Percentiles rank a stretch among this genome's conserved stretches.
Conservation (phyloP, 2,329 filamentous ascomycete genomes). For the Tolypocladium tundrense region DNA sequence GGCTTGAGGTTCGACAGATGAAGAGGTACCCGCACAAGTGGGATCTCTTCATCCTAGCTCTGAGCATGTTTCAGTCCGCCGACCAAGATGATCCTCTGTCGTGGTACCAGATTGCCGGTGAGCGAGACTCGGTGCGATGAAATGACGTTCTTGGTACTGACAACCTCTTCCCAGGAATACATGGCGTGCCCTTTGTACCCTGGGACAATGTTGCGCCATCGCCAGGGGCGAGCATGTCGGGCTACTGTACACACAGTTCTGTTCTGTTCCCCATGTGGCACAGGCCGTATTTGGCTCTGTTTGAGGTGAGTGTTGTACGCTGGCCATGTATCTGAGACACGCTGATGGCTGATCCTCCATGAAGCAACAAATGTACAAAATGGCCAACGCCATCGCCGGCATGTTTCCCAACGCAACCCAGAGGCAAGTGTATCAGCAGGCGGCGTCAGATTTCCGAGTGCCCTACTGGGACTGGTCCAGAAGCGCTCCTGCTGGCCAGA, state of each 20-base stretch:
- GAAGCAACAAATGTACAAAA: conserved; percentile 26
- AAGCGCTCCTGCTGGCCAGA: conserved; percentile 34
- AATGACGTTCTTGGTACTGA: background rate
- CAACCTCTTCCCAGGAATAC: conserved; percentile 48
- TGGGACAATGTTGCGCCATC: conserved; percentile 43
- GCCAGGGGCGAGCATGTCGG: conserved; percentile 43
- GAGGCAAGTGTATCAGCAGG: conserved; percentile 37
- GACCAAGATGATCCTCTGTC: conserved; percentile 55
- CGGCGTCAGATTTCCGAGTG: conserved; percentile 41
- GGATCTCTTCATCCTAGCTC: conserved; percentile 67
- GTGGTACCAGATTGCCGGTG: conserved; percentile 71
- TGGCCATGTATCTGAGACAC: too few species aligned
- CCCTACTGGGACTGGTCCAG: conserved; percentile 53
- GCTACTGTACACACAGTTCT: conserved; percentile 70
- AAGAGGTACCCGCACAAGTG: conserved; percentile 54
- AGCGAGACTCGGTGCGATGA: conserved; percentile 12
- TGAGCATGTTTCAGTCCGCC: conserved; percentile 61
- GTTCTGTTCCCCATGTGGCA: conserved; percentile 77
- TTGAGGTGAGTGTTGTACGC: conserved; percentile 32
- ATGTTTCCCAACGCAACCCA: conserved; percentile 36
- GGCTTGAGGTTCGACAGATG: conserved; percentile 60
- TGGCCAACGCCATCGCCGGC: conserved; percentile 32
- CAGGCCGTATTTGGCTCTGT: conserved; percentile 61
- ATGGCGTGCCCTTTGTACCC: conserved; percentile 58
- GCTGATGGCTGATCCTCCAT: conserved; percentile 6